Evolutionary conservation across 2,329 filamentous ascomycete genomes (phyloP).

Genomic region (Cladophialophora exuberans): DNA sequence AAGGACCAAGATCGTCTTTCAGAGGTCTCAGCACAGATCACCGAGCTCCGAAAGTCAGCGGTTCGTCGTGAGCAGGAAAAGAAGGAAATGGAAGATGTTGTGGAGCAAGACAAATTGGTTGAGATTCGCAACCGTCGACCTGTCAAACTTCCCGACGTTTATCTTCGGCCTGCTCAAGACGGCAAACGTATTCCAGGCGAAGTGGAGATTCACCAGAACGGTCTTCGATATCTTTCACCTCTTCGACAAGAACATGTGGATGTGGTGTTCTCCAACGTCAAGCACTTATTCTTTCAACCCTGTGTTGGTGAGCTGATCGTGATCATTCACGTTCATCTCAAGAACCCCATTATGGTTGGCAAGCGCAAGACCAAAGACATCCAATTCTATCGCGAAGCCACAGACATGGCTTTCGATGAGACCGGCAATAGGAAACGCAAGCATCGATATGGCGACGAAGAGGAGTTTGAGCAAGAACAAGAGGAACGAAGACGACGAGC

Average conservation of each 20-base stretch:
- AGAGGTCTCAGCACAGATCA: conserved; percentile 89
- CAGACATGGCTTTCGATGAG: conserved; percentile 98
- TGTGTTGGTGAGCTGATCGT: conserved; percentile 96
- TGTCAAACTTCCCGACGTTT: conserved; percentile 88
- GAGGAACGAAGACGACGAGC: conserved; percentile 89
- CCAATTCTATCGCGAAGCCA: conserved; percentile 96
- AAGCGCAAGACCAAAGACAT: conserved; percentile 99
- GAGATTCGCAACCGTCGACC: conserved; percentile 94
- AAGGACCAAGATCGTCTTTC: conserved; percentile 85
- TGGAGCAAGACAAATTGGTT: conserved; percentile 96
- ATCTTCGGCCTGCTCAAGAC: conserved; percentile 91
- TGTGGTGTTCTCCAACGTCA: conserved; percentile 96
- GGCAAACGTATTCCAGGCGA: conserved; percentile 95
- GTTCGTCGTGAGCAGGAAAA: conserved; percentile 95
- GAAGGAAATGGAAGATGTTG: conserved; percentile 99
- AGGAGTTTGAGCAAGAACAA: conserved; percentile 98
- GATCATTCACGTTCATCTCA: conserved; percentile 95
- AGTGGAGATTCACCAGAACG: conserved; percentile 97
- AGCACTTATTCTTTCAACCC: conserved; percentile 98
- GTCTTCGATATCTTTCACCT: conserved; percentile 90
- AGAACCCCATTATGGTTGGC: conserved; percentile 96
- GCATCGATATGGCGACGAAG: conserved; percentile 95
- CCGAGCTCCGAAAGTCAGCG: conserved; percentile 91
- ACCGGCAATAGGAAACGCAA: conserved; percentile 97
- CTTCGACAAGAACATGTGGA: conserved; percentile 84